Evolutionary conservation across 805 yeast genomes (phyloP).

Genomic region (Myxozyma udenii): DNA sequence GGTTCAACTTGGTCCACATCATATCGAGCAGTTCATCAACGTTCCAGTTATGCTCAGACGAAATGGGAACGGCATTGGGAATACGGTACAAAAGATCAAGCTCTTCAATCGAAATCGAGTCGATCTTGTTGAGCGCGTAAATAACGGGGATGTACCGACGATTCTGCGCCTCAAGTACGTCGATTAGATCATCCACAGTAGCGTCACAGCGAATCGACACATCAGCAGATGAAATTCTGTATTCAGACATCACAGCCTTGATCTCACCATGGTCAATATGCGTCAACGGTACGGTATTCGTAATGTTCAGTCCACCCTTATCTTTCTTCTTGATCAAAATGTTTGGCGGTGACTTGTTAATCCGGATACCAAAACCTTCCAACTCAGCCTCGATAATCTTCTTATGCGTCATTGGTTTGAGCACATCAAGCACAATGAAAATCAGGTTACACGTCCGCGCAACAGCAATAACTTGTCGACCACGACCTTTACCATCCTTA

Average conservation of each 20-base stretch:
- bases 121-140: constrained; percentile 93
- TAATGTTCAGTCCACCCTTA: constrained; percentile 91
- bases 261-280: constrained; percentile 90
- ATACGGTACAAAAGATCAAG: constrained; percentile 84
- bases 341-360: constrained; percentile 87
- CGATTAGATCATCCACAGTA: constrained; percentile 93
- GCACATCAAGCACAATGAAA: constrained; percentile 91
- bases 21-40: constrained; percentile 87
- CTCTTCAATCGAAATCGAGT: constrained; percentile 90
- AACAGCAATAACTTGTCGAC: constrained; percentile 97
- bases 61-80: constrained; percentile 96
- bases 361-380: constrained; percentile 95
- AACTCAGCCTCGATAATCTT: constrained; percentile 89
- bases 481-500: constrained; percentile 97
- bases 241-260: constrained; percentile 93
- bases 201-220: constrained; percentile 97
- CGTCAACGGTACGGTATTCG: constrained; percentile 89
- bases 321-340: constrained; percentile 89
- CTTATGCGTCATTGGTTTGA: constrained; percentile 92
- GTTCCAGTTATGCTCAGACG: constrained; percentile 96
- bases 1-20: constrained; percentile 91
- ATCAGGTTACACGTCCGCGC: constrained; percentile 95
- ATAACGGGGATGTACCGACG: constrained; percentile 94
- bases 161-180: constrained; percentile 82
- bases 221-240: constrained; percentile 92